Evolutionary conservation across 768 basidiomycete species (phyloP).

Genomic region (Terana coerulea): DNA sequence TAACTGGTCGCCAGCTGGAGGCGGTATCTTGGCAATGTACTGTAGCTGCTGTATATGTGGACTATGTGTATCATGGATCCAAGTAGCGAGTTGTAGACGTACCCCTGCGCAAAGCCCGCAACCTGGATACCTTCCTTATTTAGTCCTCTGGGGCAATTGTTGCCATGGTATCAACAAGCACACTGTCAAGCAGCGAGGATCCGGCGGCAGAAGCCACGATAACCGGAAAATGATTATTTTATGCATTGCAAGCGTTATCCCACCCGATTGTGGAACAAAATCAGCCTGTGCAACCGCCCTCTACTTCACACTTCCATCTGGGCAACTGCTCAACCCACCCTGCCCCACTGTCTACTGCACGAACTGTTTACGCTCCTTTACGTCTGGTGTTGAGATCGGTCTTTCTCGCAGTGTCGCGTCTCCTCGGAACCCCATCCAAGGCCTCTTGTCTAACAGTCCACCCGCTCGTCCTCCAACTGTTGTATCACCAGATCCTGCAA

Average conservation of each 20-base stretch:
- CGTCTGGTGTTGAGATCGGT: conserved; percentile 12
- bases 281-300: conserved; percentile 1
- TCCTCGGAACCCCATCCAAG: conserved; percentile 1
- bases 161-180: conserved; percentile 5
- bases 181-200: neutral
- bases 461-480: conserved; percentile 4
- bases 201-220: conserved; percentile 1
- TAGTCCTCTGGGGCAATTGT: neutral
- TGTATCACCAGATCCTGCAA: conserved; percentile 9
- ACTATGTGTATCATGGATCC: too few species aligned
- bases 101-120: too few species aligned
- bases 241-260: neutral
- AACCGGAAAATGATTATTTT: neutral
- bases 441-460: conserved; percentile 8
- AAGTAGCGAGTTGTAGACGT: too few species aligned
- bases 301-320: conserved; percentile 6
- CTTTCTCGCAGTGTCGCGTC: conserved; percentile 8
- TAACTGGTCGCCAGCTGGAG: too few species aligned
- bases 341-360: conserved; percentile 12
- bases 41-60: too few species aligned
- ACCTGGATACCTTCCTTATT: too few species aligned
- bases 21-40: too few species aligned
- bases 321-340: conserved; percentile 2
- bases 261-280: neutral
- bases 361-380: conserved; percentile 17